Conservation (phyloP, 78 protist species). For the Dictyostelium firmibasis region DNA sequence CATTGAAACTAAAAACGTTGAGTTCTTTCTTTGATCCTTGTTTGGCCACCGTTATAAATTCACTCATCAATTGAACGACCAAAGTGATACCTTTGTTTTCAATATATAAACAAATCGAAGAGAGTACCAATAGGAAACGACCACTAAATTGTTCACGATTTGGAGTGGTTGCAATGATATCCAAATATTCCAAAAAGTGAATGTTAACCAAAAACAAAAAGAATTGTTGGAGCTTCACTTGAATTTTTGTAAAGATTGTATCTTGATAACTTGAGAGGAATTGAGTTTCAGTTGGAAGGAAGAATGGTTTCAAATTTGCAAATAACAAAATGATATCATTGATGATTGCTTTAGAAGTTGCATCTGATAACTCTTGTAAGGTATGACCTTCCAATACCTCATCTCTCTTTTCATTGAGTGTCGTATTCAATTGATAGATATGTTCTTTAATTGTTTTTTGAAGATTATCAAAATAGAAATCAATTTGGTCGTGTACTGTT, state of each 20-base stretch:
- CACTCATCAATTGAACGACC: slow-evolving; percentile 64
- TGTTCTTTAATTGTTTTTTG: slow-evolving; percentile 53
- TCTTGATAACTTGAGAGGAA: slow-evolving; percentile 50
- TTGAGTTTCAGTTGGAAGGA: slow-evolving; percentile 39
- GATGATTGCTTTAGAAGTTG: slow-evolving; percentile 24
- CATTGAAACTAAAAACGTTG: slow-evolving; percentile 2
- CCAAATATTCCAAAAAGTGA: slow-evolving; percentile 72
- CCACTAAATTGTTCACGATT: slow-evolving; percentile 53
- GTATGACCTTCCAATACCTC: slow-evolving; percentile 13
- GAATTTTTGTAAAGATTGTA: slow-evolving; percentile 71
- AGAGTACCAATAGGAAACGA: slow-evolving; percentile 46
- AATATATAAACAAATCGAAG: slow-evolving; percentile 32
- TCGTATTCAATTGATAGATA: slow-evolving; percentile 18
- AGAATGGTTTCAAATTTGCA: slow-evolving; percentile 72
- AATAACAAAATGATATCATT: slow-evolving; percentile 28
- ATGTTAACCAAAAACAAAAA: slow-evolving; percentile 41
- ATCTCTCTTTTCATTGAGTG: not conserved
- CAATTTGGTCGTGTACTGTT: slow-evolving; percentile 50
- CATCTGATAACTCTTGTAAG: slow-evolving; percentile 29
- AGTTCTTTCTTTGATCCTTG: slow-evolving; percentile 27
- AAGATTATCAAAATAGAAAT: slow-evolving; percentile 54
- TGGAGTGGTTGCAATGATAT: slow-evolving; percentile 25
- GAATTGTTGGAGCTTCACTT: slow-evolving; percentile 61
- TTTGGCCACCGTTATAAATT: slow-evolving; percentile 9
- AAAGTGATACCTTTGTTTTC: slow-evolving; percentile 48